Conservation (phyloP, 257 asterid genomes). For the Jacaranda mimosifolia region DNA sequence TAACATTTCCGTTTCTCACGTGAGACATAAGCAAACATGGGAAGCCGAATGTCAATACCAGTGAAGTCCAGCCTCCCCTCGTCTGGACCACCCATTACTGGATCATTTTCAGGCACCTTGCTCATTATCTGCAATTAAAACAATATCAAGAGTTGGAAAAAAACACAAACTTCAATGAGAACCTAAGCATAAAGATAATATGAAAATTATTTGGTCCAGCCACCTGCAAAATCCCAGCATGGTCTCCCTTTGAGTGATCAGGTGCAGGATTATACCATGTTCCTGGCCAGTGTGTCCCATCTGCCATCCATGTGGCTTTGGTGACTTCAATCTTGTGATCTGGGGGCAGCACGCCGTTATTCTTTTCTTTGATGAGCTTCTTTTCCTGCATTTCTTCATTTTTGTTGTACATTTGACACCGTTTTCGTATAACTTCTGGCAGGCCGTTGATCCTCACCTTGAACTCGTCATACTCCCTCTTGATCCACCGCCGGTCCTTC, state of each 20-base stretch:
- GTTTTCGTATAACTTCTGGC: conserved; percentile 73
- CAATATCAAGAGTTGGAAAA: neutral
- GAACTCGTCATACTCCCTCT: conserved; percentile 96
- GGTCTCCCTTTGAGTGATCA: conserved; percentile 90
- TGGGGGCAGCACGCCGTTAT: conserved; percentile 53
- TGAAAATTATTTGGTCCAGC: too few relatives aligned
- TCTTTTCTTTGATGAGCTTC: conserved; percentile 54
- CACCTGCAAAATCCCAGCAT: conserved; percentile 94
- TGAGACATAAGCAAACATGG: conserved; percentile 94
- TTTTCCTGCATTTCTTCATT: conserved; percentile 63
- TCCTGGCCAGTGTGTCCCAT: conserved; percentile 99
- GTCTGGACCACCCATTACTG: conserved; percentile 77
- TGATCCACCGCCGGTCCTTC: conserved; percentile 95
- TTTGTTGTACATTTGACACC: conserved; percentile 74
- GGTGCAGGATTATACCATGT: conserved; percentile 72
- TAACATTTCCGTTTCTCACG: conserved; percentile 89
- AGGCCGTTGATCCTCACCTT: conserved; percentile 93
- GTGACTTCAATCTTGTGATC: conserved; percentile 50
- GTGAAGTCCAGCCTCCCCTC: conserved; percentile 78
- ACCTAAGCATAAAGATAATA: too few relatives aligned
- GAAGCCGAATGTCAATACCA: conserved; percentile 79
- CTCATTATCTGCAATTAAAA: conserved; percentile 74
- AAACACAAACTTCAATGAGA: too few relatives aligned
- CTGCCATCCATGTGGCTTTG: conserved; percentile 97
- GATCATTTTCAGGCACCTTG: conserved; percentile 87